Conservation (phyloP, 306 rosid species). For the Glycine soja region DNA sequence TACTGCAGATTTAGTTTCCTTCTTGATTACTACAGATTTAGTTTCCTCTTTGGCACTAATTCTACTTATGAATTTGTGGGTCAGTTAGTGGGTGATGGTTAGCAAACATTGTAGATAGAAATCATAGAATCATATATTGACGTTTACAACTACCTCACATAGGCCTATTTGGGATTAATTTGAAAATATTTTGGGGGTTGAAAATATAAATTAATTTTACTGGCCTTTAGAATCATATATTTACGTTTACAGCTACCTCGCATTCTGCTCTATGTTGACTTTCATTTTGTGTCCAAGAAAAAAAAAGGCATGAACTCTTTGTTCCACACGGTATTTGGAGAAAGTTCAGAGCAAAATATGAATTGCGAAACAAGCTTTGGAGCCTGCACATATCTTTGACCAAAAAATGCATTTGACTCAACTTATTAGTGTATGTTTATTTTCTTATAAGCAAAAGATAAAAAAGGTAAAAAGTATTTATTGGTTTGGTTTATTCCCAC, state of each 20-base stretch:
- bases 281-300: constrained; percentile 34
- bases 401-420: constrained; percentile 28
- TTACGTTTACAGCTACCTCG: too few relatives aligned
- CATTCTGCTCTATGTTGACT: constrained; percentile 50
- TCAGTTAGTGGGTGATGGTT: too few relatives aligned
- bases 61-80: too few relatives aligned
- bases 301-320: background rate
- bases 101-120: too few relatives aligned
- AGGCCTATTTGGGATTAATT: background rate
- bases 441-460: constrained; percentile 6
- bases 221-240: too few relatives aligned
- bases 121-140: background rate
- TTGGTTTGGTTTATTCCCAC: background rate
- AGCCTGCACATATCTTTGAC: constrained; percentile 48
- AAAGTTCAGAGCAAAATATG: constrained; percentile 34
- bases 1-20: too few relatives aligned
- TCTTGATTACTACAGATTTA: too few relatives aligned
- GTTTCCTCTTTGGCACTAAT: too few relatives aligned
- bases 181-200: too few relatives aligned
- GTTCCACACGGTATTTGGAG: constrained; percentile 34
- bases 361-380: constrained; percentile 44
- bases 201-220: constrained; percentile 8
- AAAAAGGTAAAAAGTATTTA: background rate
- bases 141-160: background rate
- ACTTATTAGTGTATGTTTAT: constrained; percentile 12